Percentiles rank a stretch among this genome's conserved stretches.
phyloP scores from a whole-genome alignment of 2,329 filamentous ascomycete species.

The Hypocrella siamensis region DNA sequence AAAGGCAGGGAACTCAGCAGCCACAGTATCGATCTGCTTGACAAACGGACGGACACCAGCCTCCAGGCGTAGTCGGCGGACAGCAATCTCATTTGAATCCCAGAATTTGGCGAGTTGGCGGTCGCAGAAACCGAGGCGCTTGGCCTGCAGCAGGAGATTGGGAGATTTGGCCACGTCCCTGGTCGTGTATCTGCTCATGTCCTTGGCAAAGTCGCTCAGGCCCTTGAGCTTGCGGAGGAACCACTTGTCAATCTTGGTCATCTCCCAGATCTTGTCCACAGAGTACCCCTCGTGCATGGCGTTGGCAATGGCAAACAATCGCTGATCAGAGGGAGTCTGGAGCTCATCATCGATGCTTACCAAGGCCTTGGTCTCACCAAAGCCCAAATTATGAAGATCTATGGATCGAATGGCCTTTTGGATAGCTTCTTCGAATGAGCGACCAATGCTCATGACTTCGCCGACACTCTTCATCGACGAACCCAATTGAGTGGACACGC shows the following conservation, averaged over 20 bases:
- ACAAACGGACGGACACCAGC: conserved; percentile 75
- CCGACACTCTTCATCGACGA: conserved; percentile 99
- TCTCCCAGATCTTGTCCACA: conserved; percentile 93
- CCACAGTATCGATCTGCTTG: conserved; percentile 97
- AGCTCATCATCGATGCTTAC: conserved; percentile 95
- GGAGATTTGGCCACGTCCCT: conserved; percentile 48
- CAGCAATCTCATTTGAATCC: conserved; percentile 84
- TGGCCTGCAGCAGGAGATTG: conserved; percentile 63
- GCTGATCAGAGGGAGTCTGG: conserved; percentile 93
- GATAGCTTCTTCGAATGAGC: conserved; percentile 95
- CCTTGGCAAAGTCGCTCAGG: conserved; percentile 74
- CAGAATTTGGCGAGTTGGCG: conserved; percentile 87
- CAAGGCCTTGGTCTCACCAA: conserved; percentile 77
- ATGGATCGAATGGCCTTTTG: conserved; percentile 95
- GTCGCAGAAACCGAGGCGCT: conserved; percentile 89
- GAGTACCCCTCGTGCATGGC: conserved; percentile 90
- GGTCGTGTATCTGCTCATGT: conserved; percentile 51
- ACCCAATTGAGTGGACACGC: conserved; percentile 86
- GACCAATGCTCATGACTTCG: conserved; percentile 95
- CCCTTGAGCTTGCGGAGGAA: conserved; percentile 87
- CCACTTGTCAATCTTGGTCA: conserved; percentile 99
- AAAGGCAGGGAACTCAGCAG: conserved; percentile 83
- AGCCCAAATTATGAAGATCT: conserved; percentile 89
- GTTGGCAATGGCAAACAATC: conserved; percentile 93
- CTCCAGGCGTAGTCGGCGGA: conserved; percentile 73